phyloP scores from a whole-genome alignment of 495 filamentous ascomycete species.

The Cryomyces minteri region DNA sequence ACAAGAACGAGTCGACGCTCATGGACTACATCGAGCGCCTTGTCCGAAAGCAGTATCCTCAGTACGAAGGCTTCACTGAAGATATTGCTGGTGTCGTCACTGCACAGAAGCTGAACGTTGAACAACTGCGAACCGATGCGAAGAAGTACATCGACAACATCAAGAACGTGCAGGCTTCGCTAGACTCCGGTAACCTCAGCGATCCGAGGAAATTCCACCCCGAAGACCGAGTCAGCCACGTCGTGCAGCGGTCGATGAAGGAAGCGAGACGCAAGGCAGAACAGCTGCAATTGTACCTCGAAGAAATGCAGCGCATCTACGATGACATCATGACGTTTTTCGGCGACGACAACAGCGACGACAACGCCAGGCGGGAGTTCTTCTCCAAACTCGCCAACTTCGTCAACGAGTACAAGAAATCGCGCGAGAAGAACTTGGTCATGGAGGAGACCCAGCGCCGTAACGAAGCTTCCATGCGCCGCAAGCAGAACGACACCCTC shows the following conservation, averaged over 20 bases:
- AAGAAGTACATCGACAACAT: conserved; percentile 90
- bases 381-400: conserved; percentile 89
- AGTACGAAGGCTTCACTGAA: conserved; percentile 77
- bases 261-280: conserved; percentile 91
- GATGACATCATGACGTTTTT: conserved; percentile 96
- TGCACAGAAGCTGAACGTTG: conserved; percentile 89
- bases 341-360: conserved; percentile 82
- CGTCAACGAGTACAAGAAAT: conserved; percentile 89
- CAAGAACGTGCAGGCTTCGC: conserved; percentile 74
- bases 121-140: conserved; percentile 77
- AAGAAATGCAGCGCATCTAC: conserved; percentile 80
- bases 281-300: conserved; percentile 83
- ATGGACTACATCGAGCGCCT: conserved; percentile 96
- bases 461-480: conserved; percentile 79
- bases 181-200: conserved; percentile 87
- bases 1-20: conserved; percentile 94
- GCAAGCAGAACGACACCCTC: conserved; percentile 50
- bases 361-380: conserved; percentile 90
- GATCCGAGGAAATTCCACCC: conserved; percentile 97
- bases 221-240: conserved; percentile 80
- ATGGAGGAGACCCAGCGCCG: conserved; percentile 68
- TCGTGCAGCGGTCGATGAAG: conserved; percentile 89
- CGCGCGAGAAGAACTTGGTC: conserved; percentile 71
- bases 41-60: conserved; percentile 85
- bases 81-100: conserved; percentile 68